These are phyloP conservation scores for Diaporthe citriasiana DNA, from an alignment of 2,329 filamentous ascomycete species.

Conservation along the genomic window DNA sequence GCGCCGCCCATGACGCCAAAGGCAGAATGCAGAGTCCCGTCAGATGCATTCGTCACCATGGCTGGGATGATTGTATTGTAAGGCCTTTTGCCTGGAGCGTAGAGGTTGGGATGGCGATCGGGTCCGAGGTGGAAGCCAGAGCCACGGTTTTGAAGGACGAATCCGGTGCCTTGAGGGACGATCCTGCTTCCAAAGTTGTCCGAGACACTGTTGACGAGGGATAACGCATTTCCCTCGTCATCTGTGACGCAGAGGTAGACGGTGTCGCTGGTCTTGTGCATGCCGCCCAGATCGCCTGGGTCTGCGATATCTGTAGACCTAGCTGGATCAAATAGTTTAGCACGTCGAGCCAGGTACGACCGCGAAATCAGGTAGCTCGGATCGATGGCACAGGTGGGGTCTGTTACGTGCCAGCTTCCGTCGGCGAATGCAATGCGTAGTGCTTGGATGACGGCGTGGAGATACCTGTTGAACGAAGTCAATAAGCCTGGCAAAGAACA, in stretches of 20 bases:
- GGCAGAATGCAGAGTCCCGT: slow-evolving; percentile 81
- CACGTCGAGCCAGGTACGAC: slow-evolving; percentile 79
- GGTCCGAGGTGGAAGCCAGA: slow-evolving; percentile 81
- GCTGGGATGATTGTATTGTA: slow-evolving; percentile 98
- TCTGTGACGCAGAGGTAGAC: slow-evolving; percentile 94
- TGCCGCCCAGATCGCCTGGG: slow-evolving; percentile 70
- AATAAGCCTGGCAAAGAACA: not conserved
- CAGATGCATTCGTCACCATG: slow-evolving; percentile 81
- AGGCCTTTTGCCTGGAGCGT: slow-evolving; percentile 85
- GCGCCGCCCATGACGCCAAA: slow-evolving; percentile 98
- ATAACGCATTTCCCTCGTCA: slow-evolving; percentile 85
- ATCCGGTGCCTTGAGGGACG: slow-evolving; percentile 87
- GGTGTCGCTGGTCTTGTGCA: slow-evolving; percentile 83
- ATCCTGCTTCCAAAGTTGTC: slow-evolving; percentile 88
- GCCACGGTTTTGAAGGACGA: slow-evolving; percentile 92
- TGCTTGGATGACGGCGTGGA: slow-evolving; percentile 90
- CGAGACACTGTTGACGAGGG: slow-evolving; percentile 96
- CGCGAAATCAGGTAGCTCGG: slow-evolving; percentile 69
- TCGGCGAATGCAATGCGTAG: slow-evolving; percentile 92
- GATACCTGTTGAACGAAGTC: slow-evolving; percentile 45
- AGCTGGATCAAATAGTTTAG: slow-evolving; percentile 68
- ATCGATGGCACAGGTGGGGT: slow-evolving; percentile 72
- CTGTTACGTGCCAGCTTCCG: slow-evolving; percentile 88
- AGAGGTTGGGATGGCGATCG: slow-evolving; percentile 79
- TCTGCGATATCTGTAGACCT: slow-evolving; percentile 75